Evolutionary conservation across 345 rosid species (phyloP), one percentile per base, ranked within the genome.

Genomic region (Viola odorata): DNA sequence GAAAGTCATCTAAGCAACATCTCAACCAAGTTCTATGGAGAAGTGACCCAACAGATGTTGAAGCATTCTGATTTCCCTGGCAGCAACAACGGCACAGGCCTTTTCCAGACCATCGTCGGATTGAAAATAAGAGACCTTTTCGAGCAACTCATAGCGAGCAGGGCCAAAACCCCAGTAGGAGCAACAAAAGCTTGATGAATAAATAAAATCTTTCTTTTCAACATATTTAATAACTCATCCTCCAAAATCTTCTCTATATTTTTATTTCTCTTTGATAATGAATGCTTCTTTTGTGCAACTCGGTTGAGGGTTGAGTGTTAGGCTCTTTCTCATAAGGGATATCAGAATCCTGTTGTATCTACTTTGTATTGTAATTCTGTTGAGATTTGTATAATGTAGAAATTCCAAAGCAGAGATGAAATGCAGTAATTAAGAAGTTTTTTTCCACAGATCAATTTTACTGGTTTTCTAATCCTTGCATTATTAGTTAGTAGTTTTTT

Each of bases 21-120:
- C 57, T 94, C 99, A 9, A 82, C 91, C 65, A 90, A 90, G 75
- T 94, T 87, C 81, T 90, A 94, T 17, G 96, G 97, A 0, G 99
- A 94, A 70, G 87, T 90, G 0, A 90, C 99, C 39, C 99, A 94
- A 65, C 99, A 94, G 67, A 80, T 94, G 97, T 73, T 94, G 80
- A 94, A 90, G 72, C 97, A 89, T 69, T 51, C 90, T 4, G 99
- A 94, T 70, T 94, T 94, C 82, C 99, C 99, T 0, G 97, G 99
- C 13, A 94, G 99, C 70, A 94, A 78, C 89, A 94, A 94, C 3
- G 99, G 95, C 13, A 94, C 99, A 0, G 97, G 99, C 42, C 87
- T 90, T 6, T 94, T 90, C 82, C 96, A 94, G 64, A 94, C 99
- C 64, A 83, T 94, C 37, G 75, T 83, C 12, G 99, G 99, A 7